Evolutionary conservation across 768 basidiomycete genomes (phyloP).

Genomic region (Kwoniella newhampshirensis): DNA sequence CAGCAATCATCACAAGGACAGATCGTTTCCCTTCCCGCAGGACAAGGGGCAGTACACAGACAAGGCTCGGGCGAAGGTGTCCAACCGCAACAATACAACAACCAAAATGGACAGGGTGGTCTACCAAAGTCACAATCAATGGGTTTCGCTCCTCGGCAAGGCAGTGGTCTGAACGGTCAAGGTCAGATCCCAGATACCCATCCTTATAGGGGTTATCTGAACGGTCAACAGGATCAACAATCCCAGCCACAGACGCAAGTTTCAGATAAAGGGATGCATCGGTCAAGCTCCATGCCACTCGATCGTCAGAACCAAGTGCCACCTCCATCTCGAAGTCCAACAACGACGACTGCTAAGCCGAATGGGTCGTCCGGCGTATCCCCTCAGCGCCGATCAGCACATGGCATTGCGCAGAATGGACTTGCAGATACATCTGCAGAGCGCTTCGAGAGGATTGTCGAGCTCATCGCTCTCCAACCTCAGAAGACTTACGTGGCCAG

Average conservation of each 20-base stretch:
- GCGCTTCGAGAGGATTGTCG: constrained; percentile 32
- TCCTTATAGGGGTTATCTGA: constrained; percentile 25
- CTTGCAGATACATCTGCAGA: background rate
- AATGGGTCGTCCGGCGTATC: background rate
- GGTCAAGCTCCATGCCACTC: constrained; percentile 31
- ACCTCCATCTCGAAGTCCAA: background rate
- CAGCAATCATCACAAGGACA: constrained; percentile 17
- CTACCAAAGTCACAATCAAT: constrained; percentile 38
- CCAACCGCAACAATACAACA: background rate
- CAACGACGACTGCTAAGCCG: background rate
- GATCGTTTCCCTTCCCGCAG: constrained; percentile 9
- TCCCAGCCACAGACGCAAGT: constrained; percentile 2
- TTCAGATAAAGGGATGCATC: constrained; percentile 11
- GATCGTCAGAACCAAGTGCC: constrained; percentile 8
- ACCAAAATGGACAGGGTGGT: too few relatives aligned
- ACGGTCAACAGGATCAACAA: constrained; percentile 16
- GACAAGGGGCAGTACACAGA: background rate
- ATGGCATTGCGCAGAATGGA: background rate
- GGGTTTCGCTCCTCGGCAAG: constrained; percentile 20
- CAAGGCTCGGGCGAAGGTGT: constrained; percentile 3
- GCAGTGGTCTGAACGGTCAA: background rate
- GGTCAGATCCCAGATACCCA: constrained; percentile 25
- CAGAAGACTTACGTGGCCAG: constrained; percentile 51
- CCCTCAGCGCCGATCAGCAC: background rate
- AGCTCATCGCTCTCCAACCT: constrained; percentile 44